Evolutionary conservation across 495 filamentous ascomycete species (phyloP).

Genomic region (Neurospora sp.): DNA sequence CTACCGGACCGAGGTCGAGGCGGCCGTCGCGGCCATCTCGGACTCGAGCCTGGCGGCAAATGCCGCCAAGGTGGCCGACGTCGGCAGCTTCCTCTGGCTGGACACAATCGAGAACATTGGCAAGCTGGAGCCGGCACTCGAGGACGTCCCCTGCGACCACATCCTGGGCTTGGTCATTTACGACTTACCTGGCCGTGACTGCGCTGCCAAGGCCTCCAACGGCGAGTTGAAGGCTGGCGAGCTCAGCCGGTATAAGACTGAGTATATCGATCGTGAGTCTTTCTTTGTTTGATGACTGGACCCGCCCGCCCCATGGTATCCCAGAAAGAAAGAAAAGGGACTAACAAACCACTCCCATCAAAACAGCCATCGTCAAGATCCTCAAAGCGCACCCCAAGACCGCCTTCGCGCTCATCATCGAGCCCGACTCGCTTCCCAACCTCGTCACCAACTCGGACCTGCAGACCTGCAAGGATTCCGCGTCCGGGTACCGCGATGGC

Average conservation of each 20-base stretch:
- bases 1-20: conserved; percentile 44
- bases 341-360: conserved; percentile 18
- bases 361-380: conserved; percentile 45
- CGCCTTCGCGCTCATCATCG: conserved; percentile 46
- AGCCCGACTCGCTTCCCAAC: conserved; percentile 75
- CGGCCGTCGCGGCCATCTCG: conserved; percentile 32
- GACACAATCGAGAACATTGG: conserved; percentile 51
- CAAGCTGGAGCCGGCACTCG: conserved; percentile 45
- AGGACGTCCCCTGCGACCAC: conserved; percentile 45
- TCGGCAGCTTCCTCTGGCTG: conserved; percentile 63
- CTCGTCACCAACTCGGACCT: conserved; percentile 64
- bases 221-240: conserved; percentile 60
- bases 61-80: conserved; percentile 47
- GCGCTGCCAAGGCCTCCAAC: conserved; percentile 66
- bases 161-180: conserved; percentile 62
- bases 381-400: conserved; percentile 45
- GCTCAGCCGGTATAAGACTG: conserved; percentile 53
- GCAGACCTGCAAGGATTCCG: conserved; percentile 51
- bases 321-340: conserved; percentile 11
- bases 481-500: conserved; percentile 55
- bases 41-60: conserved; percentile 26
- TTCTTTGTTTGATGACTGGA: neutral
- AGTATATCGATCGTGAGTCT: conserved; percentile 55
- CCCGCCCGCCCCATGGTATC: neutral
- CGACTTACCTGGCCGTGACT: conserved; percentile 69